Conservation (phyloP, 108 stramenopile genomes). For the Stephanodiscus minutulus region DNA sequence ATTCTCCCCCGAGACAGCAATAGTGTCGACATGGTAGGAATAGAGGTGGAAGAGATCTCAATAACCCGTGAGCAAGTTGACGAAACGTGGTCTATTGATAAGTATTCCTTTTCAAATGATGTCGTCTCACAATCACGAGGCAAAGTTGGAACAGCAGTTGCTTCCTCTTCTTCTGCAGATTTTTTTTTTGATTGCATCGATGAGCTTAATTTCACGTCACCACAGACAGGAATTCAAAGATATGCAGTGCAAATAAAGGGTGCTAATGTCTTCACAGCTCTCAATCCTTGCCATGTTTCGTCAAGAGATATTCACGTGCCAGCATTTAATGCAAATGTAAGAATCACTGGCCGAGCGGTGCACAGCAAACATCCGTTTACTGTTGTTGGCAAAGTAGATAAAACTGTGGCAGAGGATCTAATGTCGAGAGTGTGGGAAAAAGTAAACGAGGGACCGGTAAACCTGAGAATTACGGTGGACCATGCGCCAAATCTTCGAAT, state of each 20-base stretch:
- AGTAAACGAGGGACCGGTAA: slow-evolving; percentile 53
- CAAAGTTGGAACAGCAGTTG: slow-evolving; percentile 1
- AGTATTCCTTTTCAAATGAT: slow-evolving; percentile 24
- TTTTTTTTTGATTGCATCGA: slow-evolving; percentile 47
- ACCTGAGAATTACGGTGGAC: slow-evolving; percentile 61
- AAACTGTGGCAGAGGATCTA: slow-evolving; percentile 26
- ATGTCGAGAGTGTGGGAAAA: slow-evolving; percentile 61
- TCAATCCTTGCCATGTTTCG: slow-evolving; percentile 24
- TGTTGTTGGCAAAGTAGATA: slow-evolving; percentile 5
- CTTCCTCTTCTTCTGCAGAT: slow-evolving; percentile 21
- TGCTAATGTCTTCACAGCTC: slow-evolving; percentile 48
- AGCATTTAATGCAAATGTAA: slow-evolving; percentile 34
- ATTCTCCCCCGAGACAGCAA: slow-evolving; percentile 64
- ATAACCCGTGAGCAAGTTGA: slow-evolving; percentile 37
- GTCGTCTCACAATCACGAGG: neutral
- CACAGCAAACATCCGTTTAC: slow-evolving; percentile 49
- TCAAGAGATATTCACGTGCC: slow-evolving; percentile 31
- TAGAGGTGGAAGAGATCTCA: slow-evolving; percentile 53
- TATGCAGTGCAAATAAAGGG: slow-evolving; percentile 27
- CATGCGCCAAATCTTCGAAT: slow-evolving; percentile 64
- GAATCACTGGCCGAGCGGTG: slow-evolving; percentile 43
- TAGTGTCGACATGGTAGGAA: slow-evolving; percentile 63
- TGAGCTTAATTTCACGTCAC: slow-evolving; percentile 30
- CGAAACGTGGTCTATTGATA: slow-evolving; percentile 38
- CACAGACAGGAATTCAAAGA: slow-evolving; percentile 35